Base-by-base conservation (phyloP, 129 eudicot species). In the Lonicera japonica region DNA sequence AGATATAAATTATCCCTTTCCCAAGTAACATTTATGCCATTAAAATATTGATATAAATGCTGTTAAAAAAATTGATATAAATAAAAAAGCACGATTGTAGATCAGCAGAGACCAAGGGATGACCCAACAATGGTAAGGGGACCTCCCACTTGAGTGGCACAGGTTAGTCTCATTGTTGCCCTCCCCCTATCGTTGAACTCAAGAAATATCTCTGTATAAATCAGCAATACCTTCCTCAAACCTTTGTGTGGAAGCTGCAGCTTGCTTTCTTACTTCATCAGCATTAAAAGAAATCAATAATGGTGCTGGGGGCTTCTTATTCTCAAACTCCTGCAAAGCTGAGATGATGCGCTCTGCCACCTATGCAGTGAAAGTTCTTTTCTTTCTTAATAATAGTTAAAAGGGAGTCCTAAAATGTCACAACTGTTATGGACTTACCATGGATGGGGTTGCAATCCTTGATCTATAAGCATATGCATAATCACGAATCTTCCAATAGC, bases 401-500 rank as follows among this genome's bases (percentile, higher is more conserved):
- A 8, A 62, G 25, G 65, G 36, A 17, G 11, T 5, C 25, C 43
- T 7, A 9, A 66, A 39, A 21, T 57, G 29, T 57, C 18, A 22
- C 14, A 45, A 25, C 58, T 52, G 51, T 63, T 25, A 64, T 68
- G 41, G 68, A 76, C 80, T 57, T 79, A 87, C 98, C 54, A 54
- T 81, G 58, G 95, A 82, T 60, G 99, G 99, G 61, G 91, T 82
- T 36, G 85, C 77, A 40, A 88, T 73, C 80, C 56, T 77, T 19
- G 85, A 67, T 59, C 83, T 77, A 67, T 92, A 92, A 65, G 87
- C 86, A 80, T 84, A 56, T 59, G 95, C 95, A 85, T 62, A 92
- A 87, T 92, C 96, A 61, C 96, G 86, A 73, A 92, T 88, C 66
- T 83, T 92, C 99, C 96, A 92, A 75, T 87, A 92, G 47, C 76